Conservation (phyloP, 371 early-diverging fungal genomes). For the Lichtheimia hyalospora region DNA sequence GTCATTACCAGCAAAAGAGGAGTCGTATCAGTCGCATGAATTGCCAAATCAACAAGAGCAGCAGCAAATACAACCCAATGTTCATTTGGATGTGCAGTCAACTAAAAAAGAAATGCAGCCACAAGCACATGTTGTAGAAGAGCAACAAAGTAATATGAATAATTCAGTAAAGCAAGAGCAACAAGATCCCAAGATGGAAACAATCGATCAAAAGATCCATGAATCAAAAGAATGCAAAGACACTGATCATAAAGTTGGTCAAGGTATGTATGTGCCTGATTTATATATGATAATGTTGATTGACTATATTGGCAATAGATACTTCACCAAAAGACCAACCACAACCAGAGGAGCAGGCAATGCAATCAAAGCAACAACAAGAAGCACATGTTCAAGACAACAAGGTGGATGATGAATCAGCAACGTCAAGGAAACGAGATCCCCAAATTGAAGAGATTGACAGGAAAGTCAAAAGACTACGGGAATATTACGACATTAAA, state of each 20-base stretch:
- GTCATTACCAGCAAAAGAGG: not conserved
- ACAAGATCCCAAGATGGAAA: constrained; percentile 21
- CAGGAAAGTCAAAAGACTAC: constrained; percentile 51
- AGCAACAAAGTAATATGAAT: not conserved
- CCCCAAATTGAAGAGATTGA: constrained; percentile 37
- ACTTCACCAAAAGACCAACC: not conserved
- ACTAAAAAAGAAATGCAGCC: not conserved
- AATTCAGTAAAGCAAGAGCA: too few relatives aligned
- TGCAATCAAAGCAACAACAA: constrained; percentile 4
- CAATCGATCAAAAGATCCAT: constrained; percentile 27
- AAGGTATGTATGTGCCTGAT: too few relatives aligned
- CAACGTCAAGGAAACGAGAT: not conserved
- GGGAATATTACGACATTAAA: constrained; percentile 62
- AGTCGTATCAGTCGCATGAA: not conserved
- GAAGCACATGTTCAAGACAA: not conserved
- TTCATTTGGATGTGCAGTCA: not conserved
- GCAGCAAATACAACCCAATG: not conserved
- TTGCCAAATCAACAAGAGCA: not conserved
- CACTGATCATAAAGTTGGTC: too few relatives aligned
- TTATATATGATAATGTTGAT: too few relatives aligned
- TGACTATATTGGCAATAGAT: too few relatives aligned
- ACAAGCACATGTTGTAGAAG: not conserved
- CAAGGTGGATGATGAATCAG: constrained; percentile 3
- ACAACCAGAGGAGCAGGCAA: not conserved
- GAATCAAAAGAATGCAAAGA: too few relatives aligned